These are phyloP conservation scores for Conringia planisiliqua DNA, from an alignment of 345 rosid genomes.

Conservation along the genomic window DNA sequence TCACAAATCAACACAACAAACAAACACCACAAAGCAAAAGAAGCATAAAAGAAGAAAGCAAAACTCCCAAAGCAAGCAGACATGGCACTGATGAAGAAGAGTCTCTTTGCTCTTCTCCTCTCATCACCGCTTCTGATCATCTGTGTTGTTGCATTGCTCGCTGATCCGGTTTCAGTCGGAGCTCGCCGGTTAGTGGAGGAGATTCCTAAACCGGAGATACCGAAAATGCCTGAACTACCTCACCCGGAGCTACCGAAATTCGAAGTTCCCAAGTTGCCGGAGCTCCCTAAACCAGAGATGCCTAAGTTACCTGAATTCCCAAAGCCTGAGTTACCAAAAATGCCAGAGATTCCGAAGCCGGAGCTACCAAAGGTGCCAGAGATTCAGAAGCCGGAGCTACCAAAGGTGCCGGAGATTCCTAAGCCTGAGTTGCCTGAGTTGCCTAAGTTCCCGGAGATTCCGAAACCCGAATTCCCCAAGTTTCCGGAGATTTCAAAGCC, in stretches of 20 bases:
- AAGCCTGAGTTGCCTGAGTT: conserved; percentile 30
- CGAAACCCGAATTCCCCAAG: background rate
- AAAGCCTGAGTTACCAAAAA: conserved; percentile 25
- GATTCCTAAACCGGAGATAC: conserved; percentile 35
- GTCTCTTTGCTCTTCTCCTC: conserved; percentile 15
- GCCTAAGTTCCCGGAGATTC: conserved; percentile 3
- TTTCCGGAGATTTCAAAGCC: background rate
- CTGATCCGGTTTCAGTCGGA: conserved; percentile 13
- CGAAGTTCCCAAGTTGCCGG: conserved; percentile 25
- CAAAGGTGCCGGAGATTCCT: conserved; percentile 15
- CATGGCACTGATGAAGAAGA: conserved; percentile 30
- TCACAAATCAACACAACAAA: conserved; percentile 20
- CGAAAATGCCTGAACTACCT: conserved; percentile 25
- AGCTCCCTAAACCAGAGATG: conserved; percentile 26
- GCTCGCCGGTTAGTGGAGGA: conserved; percentile 34
- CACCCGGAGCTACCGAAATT: conserved; percentile 29
- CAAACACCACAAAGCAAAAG: conserved; percentile 17
- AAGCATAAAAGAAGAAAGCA: background rate
- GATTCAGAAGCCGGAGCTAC: conserved; percentile 8
- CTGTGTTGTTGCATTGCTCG: conserved; percentile 18
- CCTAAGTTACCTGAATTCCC: conserved; percentile 25
- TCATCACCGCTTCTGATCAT: conserved; percentile 26
- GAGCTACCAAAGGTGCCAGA: background rate
- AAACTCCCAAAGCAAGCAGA: conserved; percentile 13
- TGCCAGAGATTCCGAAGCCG: conserved; percentile 10